Conservation (phyloP, 106 monocot species). For the Dioscorea dumetorum region DNA sequence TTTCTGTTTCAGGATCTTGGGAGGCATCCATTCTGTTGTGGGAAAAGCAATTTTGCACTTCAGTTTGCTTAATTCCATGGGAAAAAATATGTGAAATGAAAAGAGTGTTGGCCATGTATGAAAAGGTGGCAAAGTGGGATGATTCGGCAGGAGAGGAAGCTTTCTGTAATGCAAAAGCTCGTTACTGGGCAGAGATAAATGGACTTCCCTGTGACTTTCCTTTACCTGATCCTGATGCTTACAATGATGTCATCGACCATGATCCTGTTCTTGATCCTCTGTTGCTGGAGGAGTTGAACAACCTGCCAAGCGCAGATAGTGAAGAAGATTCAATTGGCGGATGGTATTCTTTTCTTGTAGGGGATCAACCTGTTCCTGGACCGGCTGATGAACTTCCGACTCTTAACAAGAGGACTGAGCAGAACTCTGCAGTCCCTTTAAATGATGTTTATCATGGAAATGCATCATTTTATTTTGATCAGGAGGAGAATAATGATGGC, state of each 20-base stretch:
- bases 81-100: not conserved
- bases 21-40: not conserved
- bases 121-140: slow-evolving; percentile 4
- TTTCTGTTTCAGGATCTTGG: not conserved
- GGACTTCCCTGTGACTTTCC: not conserved
- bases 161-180: slow-evolving; percentile 3
- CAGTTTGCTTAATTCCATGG: slow-evolving; percentile 1
- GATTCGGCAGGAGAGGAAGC: slow-evolving; percentile 12
- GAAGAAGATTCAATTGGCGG: not conserved
- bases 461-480: no score
- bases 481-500: no score
- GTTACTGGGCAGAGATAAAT: slow-evolving; percentile 6
- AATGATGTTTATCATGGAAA: no score
- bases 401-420: not conserved
- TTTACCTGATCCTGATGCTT: slow-evolving; percentile 13
- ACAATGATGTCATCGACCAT: slow-evolving; percentile 8
- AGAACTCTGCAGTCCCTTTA: no score
- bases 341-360: slow-evolving; percentile 12
- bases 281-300: slow-evolving; percentile 4
- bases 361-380: slow-evolving; percentile 7
- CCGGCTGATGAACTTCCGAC: not conserved
- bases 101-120: not conserved
- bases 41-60: slow-evolving; percentile 6
- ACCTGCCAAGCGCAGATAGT: not conserved
- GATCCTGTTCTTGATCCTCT: slow-evolving; percentile 7